Evolutionary conservation across 2,329 filamentous ascomycete genomes (phyloP), one percentile per base, ranked within the genome.

Genomic region (Gliomastix tumulicola): DNA sequence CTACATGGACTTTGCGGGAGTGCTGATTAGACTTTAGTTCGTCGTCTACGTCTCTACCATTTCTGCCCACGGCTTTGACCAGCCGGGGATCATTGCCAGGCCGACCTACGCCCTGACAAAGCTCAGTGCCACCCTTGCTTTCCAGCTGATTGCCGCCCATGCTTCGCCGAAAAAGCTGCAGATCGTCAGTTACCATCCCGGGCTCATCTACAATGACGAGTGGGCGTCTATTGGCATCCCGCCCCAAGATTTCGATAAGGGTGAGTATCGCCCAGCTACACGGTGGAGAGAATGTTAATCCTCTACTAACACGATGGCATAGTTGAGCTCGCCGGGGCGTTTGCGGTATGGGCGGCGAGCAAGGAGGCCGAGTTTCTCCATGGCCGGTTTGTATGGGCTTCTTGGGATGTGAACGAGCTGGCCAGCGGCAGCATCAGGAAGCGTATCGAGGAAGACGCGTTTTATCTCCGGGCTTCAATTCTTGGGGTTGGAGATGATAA

Each of bases 61-160:
- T n/a, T n/a, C n/a, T n/a, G n/a, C n/a, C n/a, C n/a, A n/a, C n/a
- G n/a, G n/a, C n/a, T n/a, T n/a, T n/a, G n/a, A n/a, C n/a, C n/a
- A n/a, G n/a, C n/a, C n/a, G n/a, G n/a, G n/a, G n/a, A n/a, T n/a
- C n/a, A n/a, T n/a, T n/a, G n/a, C n/a, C n/a, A n/a, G n/a, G n/a
- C 49, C 53, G 3, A 40, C 41, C 0, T 67, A 68, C 39, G 49
- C 49, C 2, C 25, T 58, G 23, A 61, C 60, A 16, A 69, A 69
- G 49, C 54, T 53, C 15, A 44, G 61, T 0, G 51, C 53, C 0
- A 55, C 61, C 0, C 39, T 59, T 11, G 40, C 55, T 6, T 41
- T 68, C 27, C 62, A 68, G 46, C 41, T 54, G 20, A 49, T 66
- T 8, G 62, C 63, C 5, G 43, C 53, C 12, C 60, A 64, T 6